Evolutionary conservation across 2,329 filamentous ascomycete species (phyloP).

Genomic region (Aureobasidium leucospermi): DNA sequence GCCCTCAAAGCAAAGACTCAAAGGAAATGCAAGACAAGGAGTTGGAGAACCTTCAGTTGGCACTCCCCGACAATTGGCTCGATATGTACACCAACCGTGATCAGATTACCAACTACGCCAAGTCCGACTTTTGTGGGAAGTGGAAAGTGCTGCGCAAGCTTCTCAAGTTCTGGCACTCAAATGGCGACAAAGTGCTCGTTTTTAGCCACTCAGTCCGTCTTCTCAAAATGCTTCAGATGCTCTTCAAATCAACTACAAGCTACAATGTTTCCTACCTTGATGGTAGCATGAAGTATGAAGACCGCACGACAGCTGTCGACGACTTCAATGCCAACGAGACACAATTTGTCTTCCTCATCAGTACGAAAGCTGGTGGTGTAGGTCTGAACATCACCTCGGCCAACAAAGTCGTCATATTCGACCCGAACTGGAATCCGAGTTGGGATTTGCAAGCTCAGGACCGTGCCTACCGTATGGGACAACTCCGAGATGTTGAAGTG

Average conservation of each 20-base stretch:
- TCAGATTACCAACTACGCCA: slow-evolving; percentile 70
- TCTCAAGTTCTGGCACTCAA: slow-evolving; percentile 80
- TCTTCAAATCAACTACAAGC: slow-evolving; percentile 74
- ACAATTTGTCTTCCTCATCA: slow-evolving; percentile 94
- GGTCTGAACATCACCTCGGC: slow-evolving; percentile 95
- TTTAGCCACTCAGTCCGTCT: slow-evolving; percentile 90
- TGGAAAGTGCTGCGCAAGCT: slow-evolving; percentile 88
- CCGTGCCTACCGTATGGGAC: slow-evolving; percentile 90
- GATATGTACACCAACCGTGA: slow-evolving; percentile 68
- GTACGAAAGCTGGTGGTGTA: slow-evolving; percentile 84
- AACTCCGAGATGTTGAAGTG: slow-evolving; percentile 87
- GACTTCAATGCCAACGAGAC: slow-evolving; percentile 82
- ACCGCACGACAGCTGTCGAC: slow-evolving; percentile 74
- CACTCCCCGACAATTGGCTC: slow-evolving; percentile 68
- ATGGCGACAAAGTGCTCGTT: slow-evolving; percentile 88
- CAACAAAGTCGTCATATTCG: slow-evolving; percentile 95
- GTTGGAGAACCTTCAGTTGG: slow-evolving; percentile 63
- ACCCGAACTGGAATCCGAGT: slow-evolving; percentile 95
- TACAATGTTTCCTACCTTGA: slow-evolving; percentile 92
- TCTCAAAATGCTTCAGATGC: slow-evolving; percentile 71
- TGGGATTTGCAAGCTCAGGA: slow-evolving; percentile 96
- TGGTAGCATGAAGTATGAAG: slow-evolving; percentile 73
- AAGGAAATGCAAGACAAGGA: slow-evolving; percentile 72
- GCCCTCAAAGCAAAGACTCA: slow-evolving; percentile 59
- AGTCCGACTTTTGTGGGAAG: slow-evolving; percentile 90